Conservation (phyloP, 371 early-diverging fungal genomes). For the Haplosporangium sp. region DNA sequence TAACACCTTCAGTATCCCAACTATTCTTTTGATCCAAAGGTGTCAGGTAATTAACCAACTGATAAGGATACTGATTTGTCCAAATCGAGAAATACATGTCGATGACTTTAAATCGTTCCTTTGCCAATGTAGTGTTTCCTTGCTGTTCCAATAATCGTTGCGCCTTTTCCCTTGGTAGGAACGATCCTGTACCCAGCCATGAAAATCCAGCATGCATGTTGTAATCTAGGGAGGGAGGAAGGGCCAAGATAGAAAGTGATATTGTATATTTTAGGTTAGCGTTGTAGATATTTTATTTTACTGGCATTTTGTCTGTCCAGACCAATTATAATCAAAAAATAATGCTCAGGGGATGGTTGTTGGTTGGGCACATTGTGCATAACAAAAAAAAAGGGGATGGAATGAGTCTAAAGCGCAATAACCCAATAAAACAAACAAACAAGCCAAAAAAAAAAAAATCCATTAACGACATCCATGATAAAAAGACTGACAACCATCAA, state of each 20-base stretch:
- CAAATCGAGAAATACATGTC: conserved; percentile 75
- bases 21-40: conserved; percentile 58
- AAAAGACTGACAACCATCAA: too few relatives aligned
- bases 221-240: conserved; percentile 21
- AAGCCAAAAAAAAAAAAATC: too few relatives aligned
- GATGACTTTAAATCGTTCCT: conserved; percentile 63
- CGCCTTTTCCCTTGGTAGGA: conserved; percentile 61
- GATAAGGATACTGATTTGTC: conserved; percentile 77
- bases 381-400: not conserved
- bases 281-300: too few relatives aligned
- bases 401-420: not conserved
- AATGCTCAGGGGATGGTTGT: not conserved
- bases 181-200: conserved; percentile 72
- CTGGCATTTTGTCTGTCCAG: too few relatives aligned
- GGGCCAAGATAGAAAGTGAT: too few relatives aligned
- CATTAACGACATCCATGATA: too few relatives aligned
- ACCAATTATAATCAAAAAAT: not conserved
- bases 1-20: conserved; percentile 57
- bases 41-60: conserved; percentile 64
- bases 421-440: too few relatives aligned
- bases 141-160: conserved; percentile 63
- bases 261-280: too few relatives aligned
- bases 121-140: conserved; percentile 64
- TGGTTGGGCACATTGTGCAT: too few relatives aligned
- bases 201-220: conserved; percentile 71